These are phyloP conservation scores for Fusarium denticulatum DNA, from an alignment of 2,329 filamentous ascomycete species.

Conservation along the genomic window DNA sequence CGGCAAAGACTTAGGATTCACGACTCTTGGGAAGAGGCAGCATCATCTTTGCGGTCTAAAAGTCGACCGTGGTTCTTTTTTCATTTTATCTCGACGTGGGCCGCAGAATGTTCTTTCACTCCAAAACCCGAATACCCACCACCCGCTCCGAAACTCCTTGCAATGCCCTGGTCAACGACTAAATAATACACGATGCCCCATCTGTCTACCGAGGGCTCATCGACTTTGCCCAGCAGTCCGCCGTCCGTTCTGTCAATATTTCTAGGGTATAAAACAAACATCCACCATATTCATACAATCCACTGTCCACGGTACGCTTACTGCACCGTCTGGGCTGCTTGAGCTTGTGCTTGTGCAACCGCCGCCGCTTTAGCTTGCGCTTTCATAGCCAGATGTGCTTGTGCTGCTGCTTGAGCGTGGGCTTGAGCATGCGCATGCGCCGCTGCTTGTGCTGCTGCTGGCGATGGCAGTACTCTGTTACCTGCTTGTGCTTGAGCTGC, in stretches of 20 bases:
- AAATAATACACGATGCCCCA: slow-evolving; percentile 38
- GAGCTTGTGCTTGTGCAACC: slow-evolving; percentile 32
- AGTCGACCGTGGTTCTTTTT: slow-evolving; percentile 36
- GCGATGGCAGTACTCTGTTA: slow-evolving; percentile 41
- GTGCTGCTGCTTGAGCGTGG: slow-evolving; percentile 44
- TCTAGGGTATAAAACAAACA: slow-evolving; percentile 43
- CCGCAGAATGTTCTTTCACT: slow-evolving; percentile 38
- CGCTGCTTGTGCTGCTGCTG: slow-evolving; percentile 30
- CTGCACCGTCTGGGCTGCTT: slow-evolving; percentile 34
- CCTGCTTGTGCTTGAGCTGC: slow-evolving; percentile 37
- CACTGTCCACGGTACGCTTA: slow-evolving; percentile 2
- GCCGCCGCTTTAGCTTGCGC: slow-evolving; percentile 38
- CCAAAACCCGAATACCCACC: slow-evolving; percentile 41
- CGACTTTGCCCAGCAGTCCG: slow-evolving; percentile 16
- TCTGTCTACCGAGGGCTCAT: not conserved
- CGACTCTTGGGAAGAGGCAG: not conserved
- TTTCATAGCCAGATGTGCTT: slow-evolving; percentile 42
- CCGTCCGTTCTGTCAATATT: slow-evolving; percentile 26
- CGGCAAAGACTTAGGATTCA: not conserved
- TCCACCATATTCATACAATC: slow-evolving; percentile 42
- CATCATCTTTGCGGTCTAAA: slow-evolving; percentile 18
- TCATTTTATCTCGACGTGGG: slow-evolving; percentile 37
- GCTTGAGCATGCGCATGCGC: slow-evolving; percentile 43
- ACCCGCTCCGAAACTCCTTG: slow-evolving; percentile 51
- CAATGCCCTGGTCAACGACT: slow-evolving; percentile 47